Base-by-base conservation (phyloP, 108 stramenopile species). In the Nitzschia sp. region DNA sequence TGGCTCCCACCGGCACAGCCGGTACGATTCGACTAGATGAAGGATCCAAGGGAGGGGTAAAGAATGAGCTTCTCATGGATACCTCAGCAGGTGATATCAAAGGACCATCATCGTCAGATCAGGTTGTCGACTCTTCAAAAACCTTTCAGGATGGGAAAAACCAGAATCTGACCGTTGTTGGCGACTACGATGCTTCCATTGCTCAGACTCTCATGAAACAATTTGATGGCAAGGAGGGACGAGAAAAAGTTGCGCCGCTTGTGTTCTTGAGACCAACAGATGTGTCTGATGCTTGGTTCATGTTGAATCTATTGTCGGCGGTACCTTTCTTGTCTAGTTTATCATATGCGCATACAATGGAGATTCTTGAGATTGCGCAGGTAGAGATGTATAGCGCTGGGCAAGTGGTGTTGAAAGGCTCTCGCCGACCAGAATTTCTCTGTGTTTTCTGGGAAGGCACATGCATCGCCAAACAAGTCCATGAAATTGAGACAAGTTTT, bases 261-360 rank as follows among this genome's bases (percentile, higher is more conserved):
- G 85, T 90, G 21, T 84, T 86, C 2, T 55, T 83, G 28, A 71
- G 89, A 17, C 85, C 85, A 11, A 79, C 89, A n/a, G 86, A 83
- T 29, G 80, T 78, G 25, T 85, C 85, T 3, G 89, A 90, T 84
- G 78, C 86, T 16, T 90, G 89, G 89, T 90, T 90, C 66, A 85
- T 90, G 53, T 72, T 90, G 35, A 85, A 83, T 58, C 72, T 90
- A 1, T 67, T 90, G 30, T 82, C 77, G 45, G 83, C 85, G 25
- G 85, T 90, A 8, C 89, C 89, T 1, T 90, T 90, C 55, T 47
- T 91, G 36, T 81, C 87, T 30, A 78, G 80, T 61, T 53, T 89
- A 17, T 85, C 85, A 4, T 89, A 89, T 63, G 69, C 80, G 16
- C 74, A 85, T 0, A 85, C 87, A 19, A 89, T 89, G 87, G 87